Conservation (phyloP, 495 filamentous ascomycete species). For the Aspergillus wentii region DNA sequence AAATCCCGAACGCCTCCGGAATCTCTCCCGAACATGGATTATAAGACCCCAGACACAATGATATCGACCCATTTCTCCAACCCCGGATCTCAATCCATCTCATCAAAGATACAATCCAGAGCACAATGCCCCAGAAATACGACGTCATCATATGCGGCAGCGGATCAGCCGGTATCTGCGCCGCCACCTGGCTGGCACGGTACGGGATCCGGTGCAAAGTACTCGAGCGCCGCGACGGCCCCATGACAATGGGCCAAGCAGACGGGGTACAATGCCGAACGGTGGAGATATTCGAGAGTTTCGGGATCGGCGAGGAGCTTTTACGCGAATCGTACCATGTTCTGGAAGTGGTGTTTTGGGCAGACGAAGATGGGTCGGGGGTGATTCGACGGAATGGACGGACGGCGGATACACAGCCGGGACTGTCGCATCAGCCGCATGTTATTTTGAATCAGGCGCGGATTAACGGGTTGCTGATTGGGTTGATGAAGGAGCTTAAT, state of each 20-base stretch:
- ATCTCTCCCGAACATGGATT: constrained; percentile 12
- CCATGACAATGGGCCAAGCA: constrained; percentile 66
- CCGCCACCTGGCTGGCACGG: constrained; percentile 61
- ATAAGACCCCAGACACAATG: constrained; percentile 7
- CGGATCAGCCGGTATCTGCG: constrained; percentile 66
- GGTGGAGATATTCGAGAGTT: constrained; percentile 76
- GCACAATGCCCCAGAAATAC: constrained; percentile 22
- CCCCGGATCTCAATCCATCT: no score
- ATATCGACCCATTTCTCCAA: constrained; percentile 2
- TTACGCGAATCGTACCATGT: constrained; percentile 70
- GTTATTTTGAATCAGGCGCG: constrained; percentile 75
- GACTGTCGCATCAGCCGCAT: constrained; percentile 64
- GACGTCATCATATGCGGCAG: constrained; percentile 61
- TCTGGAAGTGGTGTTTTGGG: constrained; percentile 64
- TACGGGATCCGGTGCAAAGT: constrained; percentile 58
- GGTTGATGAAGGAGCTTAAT: constrained; percentile 40
- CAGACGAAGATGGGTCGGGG: constrained; percentile 20
- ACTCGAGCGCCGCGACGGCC: constrained; percentile 56
- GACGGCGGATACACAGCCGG: constrained; percentile 57
- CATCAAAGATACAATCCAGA: no score
- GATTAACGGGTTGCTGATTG: constrained; percentile 59
- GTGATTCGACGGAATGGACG: constrained; percentile 48
- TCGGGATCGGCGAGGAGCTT: constrained; percentile 65
- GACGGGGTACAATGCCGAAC: constrained; percentile 79
- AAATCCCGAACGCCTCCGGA: constrained; percentile 17